Evolutionary conservation across 2,329 filamentous ascomycete genomes (phyloP).

Genomic region (Trichoderma polysporum): DNA sequence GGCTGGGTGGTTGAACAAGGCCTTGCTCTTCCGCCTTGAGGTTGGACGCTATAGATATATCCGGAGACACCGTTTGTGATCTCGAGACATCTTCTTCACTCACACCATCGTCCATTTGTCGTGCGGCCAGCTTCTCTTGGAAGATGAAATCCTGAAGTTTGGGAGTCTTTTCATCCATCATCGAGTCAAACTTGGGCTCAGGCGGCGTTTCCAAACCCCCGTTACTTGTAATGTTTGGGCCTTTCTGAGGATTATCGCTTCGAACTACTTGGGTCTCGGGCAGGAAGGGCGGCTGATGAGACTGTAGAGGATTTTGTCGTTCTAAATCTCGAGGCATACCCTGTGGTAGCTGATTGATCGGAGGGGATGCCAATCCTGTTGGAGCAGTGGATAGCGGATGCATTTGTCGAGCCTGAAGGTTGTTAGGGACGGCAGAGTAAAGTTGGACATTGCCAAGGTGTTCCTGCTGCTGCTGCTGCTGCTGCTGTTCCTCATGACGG

Average conservation of each 20-base stretch:
- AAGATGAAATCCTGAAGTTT: neutral
- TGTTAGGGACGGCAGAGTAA: neutral
- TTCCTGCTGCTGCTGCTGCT: conserved; percentile 15
- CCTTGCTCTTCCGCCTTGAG: conserved; percentile 9
- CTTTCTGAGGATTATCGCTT: neutral
- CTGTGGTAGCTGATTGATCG: neutral
- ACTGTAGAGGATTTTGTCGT: neutral
- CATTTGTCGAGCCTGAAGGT: neutral
- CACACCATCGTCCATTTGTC: neutral
- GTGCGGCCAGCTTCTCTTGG: neutral
- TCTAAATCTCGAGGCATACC: neutral
- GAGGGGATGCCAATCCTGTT: neutral
- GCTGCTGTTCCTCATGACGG: conserved; percentile 21
- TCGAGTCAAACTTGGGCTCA: neutral
- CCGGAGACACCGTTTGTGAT: conserved; percentile 18
- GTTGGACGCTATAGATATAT: conserved; percentile 18
- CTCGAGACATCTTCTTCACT: conserved; percentile 7
- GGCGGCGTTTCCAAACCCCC: neutral
- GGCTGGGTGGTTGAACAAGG: neutral
- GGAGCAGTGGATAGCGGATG: neutral
- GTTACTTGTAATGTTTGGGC: neutral
- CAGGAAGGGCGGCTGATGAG: neutral
- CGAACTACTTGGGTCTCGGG: neutral
- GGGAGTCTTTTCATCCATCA: neutral
- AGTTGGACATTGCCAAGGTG: neutral